Base-by-base conservation (phyloP, 805 yeast genomes). In the Wickerhamiella alocasiicola region DNA sequence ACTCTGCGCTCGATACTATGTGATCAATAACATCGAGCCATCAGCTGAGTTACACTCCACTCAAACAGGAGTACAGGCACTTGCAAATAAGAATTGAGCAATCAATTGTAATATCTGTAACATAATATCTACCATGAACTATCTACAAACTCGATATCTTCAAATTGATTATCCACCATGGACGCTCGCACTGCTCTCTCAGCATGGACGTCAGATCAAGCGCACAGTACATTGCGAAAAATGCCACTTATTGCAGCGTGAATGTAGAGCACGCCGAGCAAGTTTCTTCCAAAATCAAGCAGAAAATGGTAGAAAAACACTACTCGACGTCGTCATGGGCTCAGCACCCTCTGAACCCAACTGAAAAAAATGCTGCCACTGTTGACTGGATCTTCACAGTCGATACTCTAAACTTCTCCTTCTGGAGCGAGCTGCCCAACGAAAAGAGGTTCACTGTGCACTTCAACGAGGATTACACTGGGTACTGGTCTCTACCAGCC, bases 401-500 rank as follows among this genome's bases (percentile, higher is more conserved):
- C 3, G 70, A 65, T 38, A 51, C 64, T 27, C 54, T 66, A 29
- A 65, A 65, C 41, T 65, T 65, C 50, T 58, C 66, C 27, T 66
- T 65, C 48, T 65, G 70, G 70, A 58, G 66, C 15, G 64, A 62
- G 28, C 47, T 45, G 3, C 63, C 61, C 36, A 38, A 33, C 7
- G 36, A 39, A 6, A 63, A 61, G 41, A 44, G 66, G 15, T 66
- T 44, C 44, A 45, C 64, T 5, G 63, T 65, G 7, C 43, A 44
- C 9, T 65, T 56, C 47, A 43, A 56, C 3, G 28, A 45, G 15
- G 28, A 19, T 20, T 65, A 62, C 51, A 65, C 70, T 1, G 70
- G 70, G 9, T 65, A 65, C 50, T 64, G 70, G 70, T 62, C 68
- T 38, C 50, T 65, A 18, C 60, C 56, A 12, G 70, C 70, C 1